Base-by-base conservation (phyloP, 2,329 filamentous ascomycete genomes). In the Septoria petroselini region DNA sequence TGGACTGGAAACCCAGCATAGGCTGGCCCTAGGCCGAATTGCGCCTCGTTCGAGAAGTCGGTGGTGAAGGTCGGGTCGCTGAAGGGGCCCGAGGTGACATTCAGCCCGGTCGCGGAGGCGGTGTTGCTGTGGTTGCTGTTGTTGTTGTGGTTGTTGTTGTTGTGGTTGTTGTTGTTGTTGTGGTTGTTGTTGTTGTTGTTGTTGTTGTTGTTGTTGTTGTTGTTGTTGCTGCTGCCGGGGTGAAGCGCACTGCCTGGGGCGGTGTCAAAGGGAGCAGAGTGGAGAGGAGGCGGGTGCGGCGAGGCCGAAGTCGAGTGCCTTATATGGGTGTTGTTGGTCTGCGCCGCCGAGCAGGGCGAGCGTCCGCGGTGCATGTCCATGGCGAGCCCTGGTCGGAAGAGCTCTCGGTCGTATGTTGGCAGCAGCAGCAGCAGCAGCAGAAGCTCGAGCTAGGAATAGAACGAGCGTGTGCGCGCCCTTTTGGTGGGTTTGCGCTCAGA, bases 1-100 rank as follows among this genome's bases (percentile, higher is more conserved):
- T 64, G 60, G 39, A 55, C 54, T 14, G 55, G 46, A 48, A 58
- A 60, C 45, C 57, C 51, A 47, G 52, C 51, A 53, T 62, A 66
- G 62, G 66, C 44, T 65, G 67, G 58, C 65, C 53, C 61, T 68
- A 78, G 58, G 69, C 73, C 68, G 62, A 76, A 62, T 40, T 65
- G 58, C 21, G 58, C 53, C 41, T 64, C 62, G 48, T 71, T 70
- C 52, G 74, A 71, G 64, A 74, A 76, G 58, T 63, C 62, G 66
- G 71, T 73, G 61, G 70, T 68, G 61, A 72, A 70, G 55, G 66
- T 62, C 15, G 61, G 57, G 52, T 65, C 59, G 50, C 41, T 46
- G 55, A 60, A 62, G 25, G 49, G 49, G 49, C 55, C 60, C 39
- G 59, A 54, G 46, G 58, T 40, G 17, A 54, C 44, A 55, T 65